Evolutionary conservation across 805 yeast species (phyloP), one percentile per base, ranked within the genome.

Genomic region (Lachancea quebecensis): DNA sequence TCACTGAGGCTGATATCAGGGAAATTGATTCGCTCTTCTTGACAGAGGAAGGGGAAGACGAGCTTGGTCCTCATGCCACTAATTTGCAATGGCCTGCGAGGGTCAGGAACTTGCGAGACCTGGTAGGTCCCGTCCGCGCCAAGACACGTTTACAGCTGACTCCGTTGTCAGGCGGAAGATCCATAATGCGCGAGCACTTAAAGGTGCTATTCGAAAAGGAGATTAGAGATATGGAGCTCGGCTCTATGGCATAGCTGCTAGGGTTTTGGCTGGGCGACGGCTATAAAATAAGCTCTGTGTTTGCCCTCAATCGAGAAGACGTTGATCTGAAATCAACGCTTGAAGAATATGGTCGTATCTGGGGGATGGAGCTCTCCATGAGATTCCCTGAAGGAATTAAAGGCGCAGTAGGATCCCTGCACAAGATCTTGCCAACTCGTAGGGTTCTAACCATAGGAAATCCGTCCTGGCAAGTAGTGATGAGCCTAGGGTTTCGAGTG

Each of bases 261-360:
- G 50, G 48, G 8, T 44, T 45, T 17, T 47, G 50, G 46, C 25
- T 48, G 5, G 49, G 49, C 8, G 44, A 45, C 21, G 48, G 51
- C 25, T 16, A 38, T 18, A 17, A 42, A 14, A 21, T 35, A 3
- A 41, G 46, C 5, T 46, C 38, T 9, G 10, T 30, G 10, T 45
- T 45, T 38, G 42, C 44, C 4, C 18, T 48, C 34, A 31, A n/a
- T 8, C n/a, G n/a, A 9, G 34, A 14, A 31, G 15, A 31, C 34
- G 25, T 21, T 21, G 25, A 21, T 21, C 6, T 21, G 25, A 21
- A 21, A 4, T 21, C 25, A 21, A 21, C 25, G 25, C 25, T 21
- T 21, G 25, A 21, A 21, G 25, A 21, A 7, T 21, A 21, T 21
- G 25, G 25, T 21, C 25, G 25, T 7, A 21, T 21, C 25, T 21